Evolutionary conservation across 768 basidiomycete genomes (phyloP).

Genomic region (Coprinopsis sp.): DNA sequence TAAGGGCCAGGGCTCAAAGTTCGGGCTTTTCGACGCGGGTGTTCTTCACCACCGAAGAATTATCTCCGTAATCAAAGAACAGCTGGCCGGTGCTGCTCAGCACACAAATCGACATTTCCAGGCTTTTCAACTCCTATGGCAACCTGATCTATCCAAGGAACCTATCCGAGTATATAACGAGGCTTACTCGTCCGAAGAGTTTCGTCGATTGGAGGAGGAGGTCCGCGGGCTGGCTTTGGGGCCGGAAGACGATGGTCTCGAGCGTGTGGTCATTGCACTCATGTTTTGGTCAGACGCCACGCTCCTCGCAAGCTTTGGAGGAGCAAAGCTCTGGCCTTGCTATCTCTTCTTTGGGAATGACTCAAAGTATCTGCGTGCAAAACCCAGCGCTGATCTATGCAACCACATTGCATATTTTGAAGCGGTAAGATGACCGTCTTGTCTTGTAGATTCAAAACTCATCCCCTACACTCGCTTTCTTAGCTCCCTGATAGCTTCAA

Average conservation of each 20-base stretch:
- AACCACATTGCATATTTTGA: slow-evolving; percentile 19
- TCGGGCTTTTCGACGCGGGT: not conserved
- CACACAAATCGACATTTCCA: not conserved
- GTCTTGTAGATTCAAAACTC: not conserved
- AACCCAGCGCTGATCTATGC: slow-evolving; percentile 6
- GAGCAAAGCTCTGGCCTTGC: slow-evolving; percentile 15
- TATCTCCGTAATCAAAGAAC: not conserved
- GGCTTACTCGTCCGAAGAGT: not conserved
- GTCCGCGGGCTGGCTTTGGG: not conserved
- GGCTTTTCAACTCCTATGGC: not conserved
- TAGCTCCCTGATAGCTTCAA: not conserved
- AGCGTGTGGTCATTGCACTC: slow-evolving; percentile 18
- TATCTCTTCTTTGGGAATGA: slow-evolving; percentile 17
- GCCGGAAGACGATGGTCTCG: slow-evolving; percentile 1
- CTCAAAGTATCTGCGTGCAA: slow-evolving; percentile 16
- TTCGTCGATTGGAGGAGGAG: not conserved
- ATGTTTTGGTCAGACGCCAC: slow-evolving; percentile 24
- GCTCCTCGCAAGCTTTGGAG: slow-evolving; percentile 14
- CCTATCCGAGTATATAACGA: not conserved
- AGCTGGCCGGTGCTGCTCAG: not conserved
- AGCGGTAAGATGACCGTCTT: not conserved
- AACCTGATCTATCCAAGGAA: not conserved
- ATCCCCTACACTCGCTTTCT: not conserved
- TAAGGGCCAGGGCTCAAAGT: not conserved
- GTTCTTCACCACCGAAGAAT: not conserved